Evolutionary conservation across 129 eudicot genomes (phyloP).

Genomic region (Gnaphalium uliginosum): DNA sequence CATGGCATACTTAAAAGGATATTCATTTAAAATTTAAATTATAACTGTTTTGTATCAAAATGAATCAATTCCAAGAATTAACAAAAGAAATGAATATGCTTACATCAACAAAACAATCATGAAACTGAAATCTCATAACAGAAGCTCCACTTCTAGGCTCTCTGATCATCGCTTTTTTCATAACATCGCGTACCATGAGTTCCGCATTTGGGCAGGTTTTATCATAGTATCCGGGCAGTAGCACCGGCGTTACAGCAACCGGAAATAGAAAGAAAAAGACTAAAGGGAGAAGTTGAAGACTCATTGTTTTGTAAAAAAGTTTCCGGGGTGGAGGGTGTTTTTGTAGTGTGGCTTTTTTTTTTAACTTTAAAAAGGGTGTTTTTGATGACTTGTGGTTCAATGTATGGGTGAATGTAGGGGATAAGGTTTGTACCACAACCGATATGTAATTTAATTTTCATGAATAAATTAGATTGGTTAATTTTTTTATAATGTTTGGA

Average conservation of each 20-base stretch:
- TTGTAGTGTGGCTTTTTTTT: conserved; percentile 10
- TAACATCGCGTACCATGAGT: conserved; percentile 47
- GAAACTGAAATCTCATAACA: conserved; percentile 92
- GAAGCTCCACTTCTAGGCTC: conserved; percentile 87
- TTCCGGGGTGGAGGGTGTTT: conserved; percentile 14
- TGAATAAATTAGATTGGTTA: not conserved
- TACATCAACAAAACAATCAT: conserved; percentile 93
- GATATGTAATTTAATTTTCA: not conserved
- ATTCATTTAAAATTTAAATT: not conserved
- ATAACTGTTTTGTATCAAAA: not conserved
- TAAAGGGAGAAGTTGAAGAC: conserved; percentile 14
- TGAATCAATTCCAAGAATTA: not conserved
- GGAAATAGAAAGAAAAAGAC: conserved; percentile 40
- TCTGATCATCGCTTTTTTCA: conserved; percentile 59
- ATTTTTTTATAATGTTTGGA: not conserved
- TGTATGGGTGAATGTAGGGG: conserved; percentile 33
- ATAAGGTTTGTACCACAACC: conserved; percentile 32
- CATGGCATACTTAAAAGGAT: not conserved
- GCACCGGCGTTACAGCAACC: conserved; percentile 30
- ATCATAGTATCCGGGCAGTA: conserved; percentile 61
- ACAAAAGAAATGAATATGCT: not conserved
- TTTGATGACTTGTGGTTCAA: conserved; percentile 14
- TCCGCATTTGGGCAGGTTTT: conserved; percentile 77
- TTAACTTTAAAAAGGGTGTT: conserved; percentile 10
- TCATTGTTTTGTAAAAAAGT: conserved; percentile 15